Conservation (phyloP, 2,329 filamentous ascomycete genomes). For the Chrysoporthe deuterocubensis region DNA sequence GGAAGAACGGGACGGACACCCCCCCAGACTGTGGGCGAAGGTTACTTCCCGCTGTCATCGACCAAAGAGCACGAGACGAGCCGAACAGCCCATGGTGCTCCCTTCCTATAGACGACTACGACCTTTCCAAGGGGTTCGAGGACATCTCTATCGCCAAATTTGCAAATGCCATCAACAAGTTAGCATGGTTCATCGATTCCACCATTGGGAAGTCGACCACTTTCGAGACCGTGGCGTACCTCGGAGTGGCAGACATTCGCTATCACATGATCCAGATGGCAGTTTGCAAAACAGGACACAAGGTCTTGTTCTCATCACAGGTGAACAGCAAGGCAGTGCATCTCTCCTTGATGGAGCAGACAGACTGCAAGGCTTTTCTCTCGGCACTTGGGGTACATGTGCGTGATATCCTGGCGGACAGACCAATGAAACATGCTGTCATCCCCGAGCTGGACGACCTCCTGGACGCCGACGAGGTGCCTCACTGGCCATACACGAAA, state of each 20-base stretch:
- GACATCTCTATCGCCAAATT: constrained; percentile 30
- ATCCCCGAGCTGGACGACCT: constrained; percentile 31
- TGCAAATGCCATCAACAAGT: constrained; percentile 32
- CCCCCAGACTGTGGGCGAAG: constrained; percentile 25
- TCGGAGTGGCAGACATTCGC: constrained; percentile 30
- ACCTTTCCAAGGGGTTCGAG: constrained; percentile 33
- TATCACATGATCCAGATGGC: constrained; percentile 35
- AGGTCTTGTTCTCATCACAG: constrained; percentile 33
- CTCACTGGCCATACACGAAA: constrained; percentile 32
- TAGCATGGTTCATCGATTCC: constrained; percentile 32
- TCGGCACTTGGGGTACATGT: constrained; percentile 29
- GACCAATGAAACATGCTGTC: constrained; percentile 28
- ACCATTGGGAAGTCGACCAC: constrained; percentile 29
- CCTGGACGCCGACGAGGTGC: constrained; percentile 17
- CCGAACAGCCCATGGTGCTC: constrained; percentile 31
- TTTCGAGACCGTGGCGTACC: constrained; percentile 32
- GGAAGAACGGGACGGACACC: background rate
- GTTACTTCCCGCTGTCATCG: constrained; percentile 30
- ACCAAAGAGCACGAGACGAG: constrained; percentile 29
- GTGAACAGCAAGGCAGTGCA: constrained; percentile 32
- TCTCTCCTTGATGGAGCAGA: constrained; percentile 31
- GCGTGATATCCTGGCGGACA: constrained; percentile 29
- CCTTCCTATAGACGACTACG: constrained; percentile 32
- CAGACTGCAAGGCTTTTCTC: constrained; percentile 30
- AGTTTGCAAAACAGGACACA: constrained; percentile 33